Base-by-base conservation (phyloP, 2,329 filamentous ascomycete species). In the Knufia petricola region DNA sequence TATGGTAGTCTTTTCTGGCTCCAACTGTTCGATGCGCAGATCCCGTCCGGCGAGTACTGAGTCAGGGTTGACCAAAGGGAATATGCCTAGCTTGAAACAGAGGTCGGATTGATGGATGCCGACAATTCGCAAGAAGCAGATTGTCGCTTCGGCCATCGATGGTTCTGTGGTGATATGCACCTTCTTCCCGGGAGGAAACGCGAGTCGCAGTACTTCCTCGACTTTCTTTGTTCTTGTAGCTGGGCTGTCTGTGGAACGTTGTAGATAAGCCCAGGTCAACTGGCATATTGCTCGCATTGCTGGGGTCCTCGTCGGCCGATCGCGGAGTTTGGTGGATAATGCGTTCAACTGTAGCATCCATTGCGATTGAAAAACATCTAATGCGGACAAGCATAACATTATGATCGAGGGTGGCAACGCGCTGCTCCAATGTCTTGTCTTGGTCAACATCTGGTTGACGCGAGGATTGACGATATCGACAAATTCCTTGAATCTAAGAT, bases 1-100 rank as follows among this genome's bases (percentile, higher is more conserved):
- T 58, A 98, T 85, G n/a, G 96, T 90, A 69, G 95, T 94, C 59
- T 87, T 84, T 62, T 98, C 94, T 0, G 94, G 92, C 53, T 98
- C 92, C 53, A 98, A 76, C 61, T 94, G 87, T 61, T 96, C 92
- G 23, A 95, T 85, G 61, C 81, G 88, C 36, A 92, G 69, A 38
- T 95, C 86, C 59, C 82, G 86, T 72, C 73, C 74, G 15, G 81
- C 79, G 23, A 78, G 74, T 62, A 95, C 92, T n/a, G 88, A 72
- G 46, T 95, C 90, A 1, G 88, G 87, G 62, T 94, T 95, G 61
- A 98, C 85, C 31, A 98, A 70, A 2, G 90, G 92, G 59, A 95
- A 96, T n/a, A 98, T 87, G 55, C 96, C 85, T 40, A 75, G 86
- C 57, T 83, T 79, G 66, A 96, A 95, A 66, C 90, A 96, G 55